Evolutionary conservation across 2,329 filamentous ascomycete species (phyloP).

Genomic region (Fusarium veterinarium): DNA sequence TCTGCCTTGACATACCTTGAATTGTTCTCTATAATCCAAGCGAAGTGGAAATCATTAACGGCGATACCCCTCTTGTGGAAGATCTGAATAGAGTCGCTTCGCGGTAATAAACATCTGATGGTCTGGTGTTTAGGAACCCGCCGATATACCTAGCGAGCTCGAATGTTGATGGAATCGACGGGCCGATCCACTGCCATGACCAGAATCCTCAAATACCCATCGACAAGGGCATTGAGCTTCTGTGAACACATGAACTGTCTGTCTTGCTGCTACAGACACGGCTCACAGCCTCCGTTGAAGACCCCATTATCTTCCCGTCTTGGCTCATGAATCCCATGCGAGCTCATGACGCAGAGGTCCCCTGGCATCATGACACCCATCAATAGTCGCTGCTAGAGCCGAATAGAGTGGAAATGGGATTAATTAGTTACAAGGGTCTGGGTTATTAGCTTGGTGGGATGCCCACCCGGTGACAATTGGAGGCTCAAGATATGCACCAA

Average conservation of each 20-base stretch:
- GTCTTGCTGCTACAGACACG: constrained; percentile 3
- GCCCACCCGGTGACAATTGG: constrained; percentile 8
- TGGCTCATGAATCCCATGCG: constrained; percentile 23
- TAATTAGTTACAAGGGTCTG: constrained; percentile 32
- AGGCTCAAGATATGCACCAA: constrained; percentile 18
- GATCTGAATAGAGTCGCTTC: constrained; percentile 5
- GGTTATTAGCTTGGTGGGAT: constrained; percentile 16
- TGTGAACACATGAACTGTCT: constrained; percentile 13
- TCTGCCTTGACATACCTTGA: constrained; percentile 28
- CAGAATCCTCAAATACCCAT: background rate
- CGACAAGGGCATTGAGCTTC: constrained; percentile 1
- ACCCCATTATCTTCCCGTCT: constrained; percentile 29
- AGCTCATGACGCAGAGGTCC: constrained; percentile 29
- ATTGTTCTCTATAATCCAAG: background rate
- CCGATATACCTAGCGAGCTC: constrained; percentile 25
- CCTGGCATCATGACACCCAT: constrained; percentile 34
- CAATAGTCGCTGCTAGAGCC: constrained; percentile 2
- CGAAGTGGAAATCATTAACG: constrained; percentile 9
- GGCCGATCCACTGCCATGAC: constrained; percentile 35
- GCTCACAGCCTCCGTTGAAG: constrained; percentile 23
- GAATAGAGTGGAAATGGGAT: constrained; percentile 8
- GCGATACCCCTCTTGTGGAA: background rate
- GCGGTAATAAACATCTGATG: constrained; percentile 23
- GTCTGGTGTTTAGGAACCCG: constrained; percentile 28
- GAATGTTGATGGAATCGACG: constrained; percentile 36